A percentile compares a stretch with the other conserved stretches of the same genome.
Evolutionary conservation across 441 rosid genomes (phyloP).

Genomic region (Viola pubescens): DNA sequence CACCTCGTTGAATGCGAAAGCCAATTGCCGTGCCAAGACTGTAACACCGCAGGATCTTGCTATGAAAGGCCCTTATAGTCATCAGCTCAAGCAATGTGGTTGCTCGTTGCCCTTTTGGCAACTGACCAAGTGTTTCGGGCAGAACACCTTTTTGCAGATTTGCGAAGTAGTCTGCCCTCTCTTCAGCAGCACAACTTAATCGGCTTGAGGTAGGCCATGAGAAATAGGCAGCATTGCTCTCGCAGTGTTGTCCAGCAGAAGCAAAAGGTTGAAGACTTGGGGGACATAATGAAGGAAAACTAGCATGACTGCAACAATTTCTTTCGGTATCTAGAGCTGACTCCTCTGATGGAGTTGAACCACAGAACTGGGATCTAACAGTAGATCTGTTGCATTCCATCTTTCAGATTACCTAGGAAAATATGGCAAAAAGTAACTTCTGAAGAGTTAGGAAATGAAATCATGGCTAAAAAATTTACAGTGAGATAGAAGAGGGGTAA

Average conservation of each 20-base stretch:
- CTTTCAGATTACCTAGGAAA: slow-evolving; percentile 34
- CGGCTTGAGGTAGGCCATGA: slow-evolving; percentile 92
- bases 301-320: slow-evolving; percentile 45
- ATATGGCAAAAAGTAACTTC: too few species aligned
- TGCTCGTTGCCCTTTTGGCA: slow-evolving; percentile 85
- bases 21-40: slow-evolving; percentile 96
- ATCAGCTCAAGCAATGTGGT: slow-evolving; percentile 81
- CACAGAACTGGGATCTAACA: slow-evolving; percentile 53
- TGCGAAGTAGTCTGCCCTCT: slow-evolving; percentile 80
- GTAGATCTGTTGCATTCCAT: slow-evolving; percentile 70
- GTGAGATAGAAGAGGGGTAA: too few species aligned
- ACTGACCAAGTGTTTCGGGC: slow-evolving; percentile 72
- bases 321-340: slow-evolving; percentile 81
- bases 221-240: slow-evolving; percentile 89
- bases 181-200: slow-evolving; percentile 70
- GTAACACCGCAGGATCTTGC: slow-evolving; percentile 66
- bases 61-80: slow-evolving; percentile 95
- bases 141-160: slow-evolving; percentile 90
- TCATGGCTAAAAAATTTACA: too few species aligned
- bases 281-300: slow-evolving; percentile 54
- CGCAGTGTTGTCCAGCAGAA: slow-evolving; percentile 77
- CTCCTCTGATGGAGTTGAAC: slow-evolving; percentile 74
- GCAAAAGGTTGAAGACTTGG: slow-evolving; percentile 75
- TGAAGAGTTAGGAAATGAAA: too few species aligned
- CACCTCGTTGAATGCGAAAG: slow-evolving; percentile 73